phyloP scores from a whole-genome alignment of 2,329 filamentous ascomycete genomes.

The Metarhizium brunneum region DNA sequence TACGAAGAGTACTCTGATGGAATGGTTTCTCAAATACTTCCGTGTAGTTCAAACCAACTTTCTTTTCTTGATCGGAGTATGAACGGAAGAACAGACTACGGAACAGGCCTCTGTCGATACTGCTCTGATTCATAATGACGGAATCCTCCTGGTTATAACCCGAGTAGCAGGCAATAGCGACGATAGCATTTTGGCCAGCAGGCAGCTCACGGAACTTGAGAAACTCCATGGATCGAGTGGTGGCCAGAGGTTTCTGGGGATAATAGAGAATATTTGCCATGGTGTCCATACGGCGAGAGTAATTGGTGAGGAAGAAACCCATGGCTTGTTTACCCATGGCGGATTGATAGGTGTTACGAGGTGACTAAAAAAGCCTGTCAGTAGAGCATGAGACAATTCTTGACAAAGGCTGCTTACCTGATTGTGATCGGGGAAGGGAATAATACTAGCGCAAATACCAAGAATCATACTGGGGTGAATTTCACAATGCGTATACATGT shows the following conservation, averaged over 20 bases:
- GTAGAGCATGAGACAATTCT: constrained; percentile 1
- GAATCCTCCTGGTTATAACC: constrained; percentile 99
- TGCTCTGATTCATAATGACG: constrained; percentile 99
- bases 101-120: constrained; percentile 95
- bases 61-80: constrained; percentile 95
- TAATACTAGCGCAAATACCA: constrained; percentile 97
- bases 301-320: constrained; percentile 98
- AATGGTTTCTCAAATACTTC: constrained; percentile 95
- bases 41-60: constrained; percentile 83
- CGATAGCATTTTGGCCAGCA: constrained; percentile 95
- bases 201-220: constrained; percentile 96
- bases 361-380: constrained; percentile 53
- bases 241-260: constrained; percentile 92
- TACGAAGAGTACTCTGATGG: constrained; percentile 74
- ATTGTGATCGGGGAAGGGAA: constrained; percentile 99
- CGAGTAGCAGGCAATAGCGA: constrained; percentile 94
- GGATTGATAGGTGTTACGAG: constrained; percentile 97
- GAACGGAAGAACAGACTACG: constrained; percentile 95
- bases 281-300: constrained; percentile 93
- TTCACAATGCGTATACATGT: constrained; percentile 96
- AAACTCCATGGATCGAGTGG: constrained; percentile 96
- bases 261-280: constrained; percentile 99
- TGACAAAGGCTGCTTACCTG: constrained; percentile 43
- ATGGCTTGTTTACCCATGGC: constrained; percentile 99
- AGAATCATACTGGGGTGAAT: constrained; percentile 99